These are phyloP conservation scores for Sphagnum contortum DNA, from an alignment of 225 moss, liverwort and hornwort genomes.

Conservation along the genomic window DNA sequence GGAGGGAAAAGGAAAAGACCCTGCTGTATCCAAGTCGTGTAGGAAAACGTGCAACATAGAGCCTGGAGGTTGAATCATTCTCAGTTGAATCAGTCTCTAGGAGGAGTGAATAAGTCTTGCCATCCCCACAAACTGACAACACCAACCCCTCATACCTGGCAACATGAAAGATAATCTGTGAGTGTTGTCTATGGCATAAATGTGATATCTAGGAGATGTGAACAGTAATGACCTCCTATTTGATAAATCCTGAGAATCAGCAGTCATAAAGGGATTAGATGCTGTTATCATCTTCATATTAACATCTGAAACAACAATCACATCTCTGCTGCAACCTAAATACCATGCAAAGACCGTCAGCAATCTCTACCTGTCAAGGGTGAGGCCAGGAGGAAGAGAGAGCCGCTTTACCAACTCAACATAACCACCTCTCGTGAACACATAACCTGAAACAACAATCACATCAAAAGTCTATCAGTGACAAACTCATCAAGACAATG, in stretches of 20 bases:
- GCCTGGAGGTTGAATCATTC: conserved; percentile 31
- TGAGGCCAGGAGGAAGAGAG: conserved; percentile 65
- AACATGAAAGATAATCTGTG: background rate
- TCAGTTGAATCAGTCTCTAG: conserved; percentile 63
- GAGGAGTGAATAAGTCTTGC: conserved; percentile 65
- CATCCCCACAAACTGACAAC: conserved; percentile 84
- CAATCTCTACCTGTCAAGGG: conserved; percentile 66
- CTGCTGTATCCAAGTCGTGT: conserved; percentile 81
- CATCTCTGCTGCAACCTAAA: too few species aligned
- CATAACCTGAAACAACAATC: conserved; percentile 44
- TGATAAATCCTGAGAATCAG: too few species aligned
- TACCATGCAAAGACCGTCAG: too few species aligned
- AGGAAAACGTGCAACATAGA: conserved; percentile 61
- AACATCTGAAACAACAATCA: too few species aligned
- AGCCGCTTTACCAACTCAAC: conserved; percentile 75
- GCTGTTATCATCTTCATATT: too few species aligned
- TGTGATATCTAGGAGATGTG: too few species aligned
- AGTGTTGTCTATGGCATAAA: too few species aligned
- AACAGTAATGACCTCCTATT: too few species aligned
- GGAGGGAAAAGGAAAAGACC: conserved; percentile 20
- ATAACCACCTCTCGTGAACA: conserved; percentile 87
- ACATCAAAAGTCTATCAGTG: background rate
- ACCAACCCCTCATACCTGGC: conserved; percentile 79
- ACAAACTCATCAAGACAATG: background rate
- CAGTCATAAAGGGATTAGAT: too few species aligned